Evolutionary conservation across 345 rosid species (phyloP), one percentile per base, ranked within the genome.

Genomic region (Gossypium thurberi): DNA sequence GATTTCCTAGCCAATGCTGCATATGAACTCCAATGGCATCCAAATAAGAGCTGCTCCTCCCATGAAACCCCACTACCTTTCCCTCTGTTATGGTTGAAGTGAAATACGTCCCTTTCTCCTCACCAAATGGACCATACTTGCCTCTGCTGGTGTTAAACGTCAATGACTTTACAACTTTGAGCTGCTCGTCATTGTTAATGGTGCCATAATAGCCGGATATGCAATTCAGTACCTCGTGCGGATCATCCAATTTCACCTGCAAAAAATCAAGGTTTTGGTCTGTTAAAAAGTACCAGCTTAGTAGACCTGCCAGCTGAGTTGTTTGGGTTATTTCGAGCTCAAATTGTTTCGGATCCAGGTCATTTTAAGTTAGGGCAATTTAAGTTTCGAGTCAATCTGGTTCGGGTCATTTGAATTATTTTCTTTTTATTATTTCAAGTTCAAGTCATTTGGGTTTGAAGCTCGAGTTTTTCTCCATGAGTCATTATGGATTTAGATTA

Each of bases 21-120:
- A 85, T 88, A 69, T 89, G 95, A 61, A 92, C 93, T 75, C 98
- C 97, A 78, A 94, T 84, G 74, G 97, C 95, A 81, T 90, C 93
- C 84, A 92, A 76, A 78, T 85, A 85, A 42, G 56, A 74, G 83
- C 96, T 78, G 74, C 93, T 83, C 79, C 90, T 87, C 74, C 97
- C 98, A 80, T 94, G 97, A 79, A 94, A 86, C 20, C 98, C 98
- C 55, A 91, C 86, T 48, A 89, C 88, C 74, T 91, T 88, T n/a
- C 98, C 98, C 64, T 94, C 81, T 0, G 97, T 89, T 4, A 87
- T 86, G 0, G 90, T 82, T 74, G 97, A 94, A 48, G 97, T 87
- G 83, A 94, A 94, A 83, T 66, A 89, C 10, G 85, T 87, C n/a
- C 98, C 98, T 2, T 69, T 77, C 74, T 94, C 98, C 73, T 91